Evolutionary conservation across 2,329 filamentous ascomycete genomes (phyloP), one percentile per base, ranked within the genome.

Genomic region (Juglanconis oblonga): DNA sequence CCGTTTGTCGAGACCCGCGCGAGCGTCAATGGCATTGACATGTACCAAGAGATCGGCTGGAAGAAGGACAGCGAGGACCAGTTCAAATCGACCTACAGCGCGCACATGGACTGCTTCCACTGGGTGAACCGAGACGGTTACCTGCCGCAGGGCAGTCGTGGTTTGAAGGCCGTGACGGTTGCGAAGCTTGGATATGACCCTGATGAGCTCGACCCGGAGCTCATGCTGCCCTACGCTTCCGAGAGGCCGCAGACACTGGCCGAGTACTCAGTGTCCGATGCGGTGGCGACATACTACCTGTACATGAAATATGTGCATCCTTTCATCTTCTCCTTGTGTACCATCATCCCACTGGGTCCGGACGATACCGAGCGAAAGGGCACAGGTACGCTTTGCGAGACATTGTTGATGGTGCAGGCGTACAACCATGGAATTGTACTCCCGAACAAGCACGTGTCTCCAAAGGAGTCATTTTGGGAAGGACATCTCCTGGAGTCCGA

Each of bases 221-320:
- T 99, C 66, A 99, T 99, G 96, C 96, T 92, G 54, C 92, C 91
- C 5, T 90, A 89, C 84, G 95, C 95, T 14, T 87, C 81, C 62
- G 95, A 99, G 76, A 84, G 92, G 65, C 95, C 95, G 0, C 95
- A 99, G 72, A 96, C 92, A 0, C 80, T 99, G 55, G 94, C 95
- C 8, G 95, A 99, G 70, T 99, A 99, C 76, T 99, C 96, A 0
- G 95, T 99, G 49, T 99, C 96, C 69, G 96, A 99, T 81, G 96
- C 96, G 9, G 95, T 99, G 54, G 95, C 95, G 29, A 99, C 95
- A 0, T 99, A 99, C 73, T 99, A 99, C 71, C 79, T 99, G 64
- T 99, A 99, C 82, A 99, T 99, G 96, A 99, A 99, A 88, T 99
- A 99, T 74, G 91, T 99, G n/a, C 95, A 99, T 73, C 95, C 95